Conservation (phyloP, 1,139 yeast species). For the Pichia sp. region DNA sequence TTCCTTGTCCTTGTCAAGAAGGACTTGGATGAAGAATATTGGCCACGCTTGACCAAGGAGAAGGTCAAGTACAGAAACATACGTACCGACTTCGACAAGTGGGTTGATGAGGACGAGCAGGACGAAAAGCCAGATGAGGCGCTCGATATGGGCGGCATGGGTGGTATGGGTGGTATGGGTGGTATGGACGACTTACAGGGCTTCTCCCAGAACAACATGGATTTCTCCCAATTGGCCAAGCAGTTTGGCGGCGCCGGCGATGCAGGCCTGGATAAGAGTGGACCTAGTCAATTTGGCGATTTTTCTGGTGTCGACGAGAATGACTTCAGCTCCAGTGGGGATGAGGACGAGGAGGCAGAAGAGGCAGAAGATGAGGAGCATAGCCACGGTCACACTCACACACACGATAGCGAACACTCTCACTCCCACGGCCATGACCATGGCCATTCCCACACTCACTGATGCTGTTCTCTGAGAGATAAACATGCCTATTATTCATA, state of each 20-base stretch:
- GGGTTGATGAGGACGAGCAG: constrained; percentile 97
- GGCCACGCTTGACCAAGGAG: constrained; percentile 87
- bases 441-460: constrained; percentile 2
- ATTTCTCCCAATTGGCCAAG: constrained; percentile 27
- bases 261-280: constrained; percentile 12
- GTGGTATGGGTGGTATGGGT: neutral
- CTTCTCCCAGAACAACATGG: constrained; percentile 22
- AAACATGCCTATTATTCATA: neutral
- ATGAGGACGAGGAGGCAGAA: constrained; percentile 27
- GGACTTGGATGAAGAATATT: constrained; percentile 59
- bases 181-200: constrained; percentile 20
- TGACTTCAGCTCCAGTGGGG: constrained; percentile 29
- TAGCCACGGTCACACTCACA: constrained; percentile 5
- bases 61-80: constrained; percentile 67
- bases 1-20: constrained; percentile 70
- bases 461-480: neutral
- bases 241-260: constrained; percentile 24
- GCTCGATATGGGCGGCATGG: neutral
- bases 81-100: constrained; percentile 92
- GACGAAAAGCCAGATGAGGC: constrained; percentile 51
- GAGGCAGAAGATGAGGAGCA: constrained; percentile 13
- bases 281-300: constrained; percentile 18
- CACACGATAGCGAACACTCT: constrained; percentile 1
- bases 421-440: no score
- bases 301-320: constrained; percentile 15